Evolutionary conservation across 768 basidiomycete genomes (phyloP).

Genomic region (Suillus clintonianus): DNA sequence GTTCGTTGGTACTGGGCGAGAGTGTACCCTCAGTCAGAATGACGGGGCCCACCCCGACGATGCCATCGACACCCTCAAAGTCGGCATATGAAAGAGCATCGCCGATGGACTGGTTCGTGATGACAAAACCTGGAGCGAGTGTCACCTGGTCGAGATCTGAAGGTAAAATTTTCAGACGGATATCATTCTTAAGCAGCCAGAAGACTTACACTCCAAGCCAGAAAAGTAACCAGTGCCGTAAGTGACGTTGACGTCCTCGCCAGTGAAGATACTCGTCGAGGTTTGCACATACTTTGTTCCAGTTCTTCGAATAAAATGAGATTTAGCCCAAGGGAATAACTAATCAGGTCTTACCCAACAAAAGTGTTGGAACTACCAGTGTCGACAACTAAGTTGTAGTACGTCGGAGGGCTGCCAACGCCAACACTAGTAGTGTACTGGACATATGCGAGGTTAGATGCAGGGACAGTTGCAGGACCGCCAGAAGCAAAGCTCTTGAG

Average conservation of each 20-base stretch:
- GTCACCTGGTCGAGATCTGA: conserved; percentile 18
- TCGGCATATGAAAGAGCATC: conserved; percentile 8
- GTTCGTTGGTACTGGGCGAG: conserved; percentile 5
- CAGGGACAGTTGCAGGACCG: conserved; percentile 2
- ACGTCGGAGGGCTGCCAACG: conserved; percentile 16
- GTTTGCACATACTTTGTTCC: conserved; percentile 12
- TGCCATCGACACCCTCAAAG: conserved; percentile 22
- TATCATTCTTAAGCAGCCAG: not conserved
- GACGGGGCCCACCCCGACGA: conserved; percentile 17
- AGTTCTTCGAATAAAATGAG: conserved; percentile 6
- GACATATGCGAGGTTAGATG: conserved; percentile 8
- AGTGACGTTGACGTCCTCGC: conserved; percentile 8
- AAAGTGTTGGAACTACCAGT: conserved; percentile 28
- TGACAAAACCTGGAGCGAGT: conserved; percentile 14
- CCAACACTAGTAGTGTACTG: conserved; percentile 17
- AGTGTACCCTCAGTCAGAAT: conserved; percentile 12
- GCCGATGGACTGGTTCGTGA: conserved; percentile 24
- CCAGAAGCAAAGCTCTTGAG: not conserved
- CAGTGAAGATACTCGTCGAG: conserved; percentile 15
- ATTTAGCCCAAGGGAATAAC: not conserved
- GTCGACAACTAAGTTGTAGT: conserved; percentile 22
- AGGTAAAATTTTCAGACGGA: not conserved
- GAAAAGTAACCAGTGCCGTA: conserved; percentile 8
- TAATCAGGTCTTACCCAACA: conserved; percentile 11
- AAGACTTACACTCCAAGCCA: conserved; percentile 35